Evolutionary conservation across 2,329 filamentous ascomycete species (phyloP), one percentile per base, ranked within the genome.

Genomic region (Trichoderma asperellum): DNA sequence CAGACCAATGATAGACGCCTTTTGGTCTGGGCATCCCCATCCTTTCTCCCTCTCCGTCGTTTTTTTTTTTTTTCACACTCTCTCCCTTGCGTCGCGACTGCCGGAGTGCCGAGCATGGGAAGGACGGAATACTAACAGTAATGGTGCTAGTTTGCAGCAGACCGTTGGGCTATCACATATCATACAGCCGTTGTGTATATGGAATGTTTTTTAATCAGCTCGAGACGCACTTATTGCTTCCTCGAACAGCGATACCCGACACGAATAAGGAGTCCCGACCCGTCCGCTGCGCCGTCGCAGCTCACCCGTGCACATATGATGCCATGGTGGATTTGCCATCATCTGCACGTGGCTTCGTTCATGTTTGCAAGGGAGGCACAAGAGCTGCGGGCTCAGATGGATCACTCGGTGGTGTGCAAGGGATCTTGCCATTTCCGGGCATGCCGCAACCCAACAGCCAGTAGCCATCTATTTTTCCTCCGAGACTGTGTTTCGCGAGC

Each of bases 131-230:
- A 21, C 47, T 47, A 56, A 27, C 43, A 59, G n/a, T 32, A 40
- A 40, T 5, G 18, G 37, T 40, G 37, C 37, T 40, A 40, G 37
- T 40, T 5, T n/a, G 18, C 18, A 43, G 16, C 40, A 43, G 7
- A 11, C 37, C 40, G 40, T 64, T 57, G 16, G 24, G 62, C 68
- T 67, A 53, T 70, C 68, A 70, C 62, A 67, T 70, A 67, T 70
- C 68, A 66, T 35, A n/a, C 40, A n/a, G 18, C 40, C 40, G 40
- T 43, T 43, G 3, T 43, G 40, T 49, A 40, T 11, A 16, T 10
- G 16, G 18, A 57, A 43, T 43, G 18, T 52, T 47, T 43, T 40
- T 57, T 34, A 14, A 8, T 34, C 14, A 24, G 8, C 55, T 24
- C 27, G 29, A 52, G 49, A 65, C 52, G 21, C 8, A 16, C 24